These are phyloP conservation scores for Colletotrichum theobromicola DNA, from an alignment of 2,329 filamentous ascomycete species.

Conservation along the genomic window DNA sequence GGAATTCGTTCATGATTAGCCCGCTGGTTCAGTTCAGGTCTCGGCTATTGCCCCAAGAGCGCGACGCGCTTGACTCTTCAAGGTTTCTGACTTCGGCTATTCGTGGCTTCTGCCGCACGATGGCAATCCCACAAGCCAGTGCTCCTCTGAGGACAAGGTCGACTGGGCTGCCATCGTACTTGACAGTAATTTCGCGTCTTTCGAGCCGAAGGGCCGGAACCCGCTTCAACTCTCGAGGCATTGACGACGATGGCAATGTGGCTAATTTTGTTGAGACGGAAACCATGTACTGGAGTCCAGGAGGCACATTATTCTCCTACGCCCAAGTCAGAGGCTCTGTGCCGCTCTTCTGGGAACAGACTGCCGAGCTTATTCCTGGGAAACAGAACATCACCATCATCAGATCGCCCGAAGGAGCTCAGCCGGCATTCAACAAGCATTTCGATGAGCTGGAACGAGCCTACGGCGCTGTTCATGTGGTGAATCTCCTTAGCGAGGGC, in stretches of 20 bases:
- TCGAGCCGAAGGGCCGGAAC: constrained; percentile 93
- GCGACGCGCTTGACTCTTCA: constrained; percentile 81
- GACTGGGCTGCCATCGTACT: constrained; percentile 78
- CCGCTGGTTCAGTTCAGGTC: constrained; percentile 90
- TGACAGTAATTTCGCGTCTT: constrained; percentile 90
- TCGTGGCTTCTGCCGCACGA: constrained; percentile 86
- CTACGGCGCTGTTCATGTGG: constrained; percentile 90
- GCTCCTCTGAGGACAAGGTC: constrained; percentile 71
- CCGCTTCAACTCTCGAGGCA: constrained; percentile 94
- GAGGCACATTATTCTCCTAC: constrained; percentile 85
- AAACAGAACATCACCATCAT: constrained; percentile 96
- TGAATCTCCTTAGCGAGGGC: constrained; percentile 91
- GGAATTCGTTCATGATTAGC: constrained; percentile 99
- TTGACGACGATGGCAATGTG: constrained; percentile 96
- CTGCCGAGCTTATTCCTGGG: constrained; percentile 83
- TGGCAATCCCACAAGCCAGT: constrained; percentile 79
- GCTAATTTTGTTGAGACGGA: constrained; percentile 99
- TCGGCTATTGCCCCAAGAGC: constrained; percentile 76
- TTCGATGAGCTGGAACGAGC: constrained; percentile 84
- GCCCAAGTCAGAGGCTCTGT: constrained; percentile 92
- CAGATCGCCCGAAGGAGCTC: constrained; percentile 85
- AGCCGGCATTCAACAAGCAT: constrained; percentile 94
- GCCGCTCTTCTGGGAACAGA: constrained; percentile 96
- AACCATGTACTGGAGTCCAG: constrained; percentile 86
- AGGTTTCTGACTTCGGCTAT: constrained; percentile 93